Evolutionary conservation across 257 asterid species (phyloP), one percentile per base, ranked within the genome.

Genomic region (Buddleja alternifolia): DNA sequence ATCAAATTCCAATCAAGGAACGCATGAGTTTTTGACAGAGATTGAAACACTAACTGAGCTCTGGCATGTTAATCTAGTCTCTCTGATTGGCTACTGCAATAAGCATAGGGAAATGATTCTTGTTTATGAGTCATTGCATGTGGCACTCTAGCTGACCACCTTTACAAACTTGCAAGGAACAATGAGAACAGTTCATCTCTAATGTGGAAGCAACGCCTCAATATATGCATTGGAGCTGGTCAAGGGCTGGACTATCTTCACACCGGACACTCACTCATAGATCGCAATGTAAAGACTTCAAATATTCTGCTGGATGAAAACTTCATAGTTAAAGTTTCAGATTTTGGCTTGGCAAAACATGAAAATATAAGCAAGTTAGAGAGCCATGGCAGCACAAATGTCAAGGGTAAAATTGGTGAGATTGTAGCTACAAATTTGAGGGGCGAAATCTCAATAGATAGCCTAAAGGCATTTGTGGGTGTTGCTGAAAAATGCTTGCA

Each of bases 291-390:
- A 15, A 82, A 85, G 76, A 63, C 79, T 71, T 77, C 88, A 6
- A 85, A 84, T 65, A 85, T 85, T 63, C 75, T 82, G 48, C 54
- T 85, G 29, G 82, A 80, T 39, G 84, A 77, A 46, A 64, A 78
- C 29, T 80, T 81, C 69, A 73, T 32, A 24, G 81, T 86, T 45
- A 82, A 78, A 81, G 78, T 85, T 61, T 82, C 90, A 0, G 88
- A 85, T 66, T 85, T 85, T 46, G 88, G 90, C 20, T 58, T 85
- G 75, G 83, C 88, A 3, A 80, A 80, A 69, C 63, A 59, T 75
- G 58, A 73, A 8, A 71, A 66, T 17, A 23, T 36, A 21, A 76
- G 42, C 47, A 70, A 60, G 16, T 42, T 73, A 8, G 40, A 67
- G 46, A 73, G 75, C 25, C 80, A 72, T 9, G 70, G 73, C 36